A percentile compares a stretch with the other conserved stretches of the same genome.
Conservation (phyloP, 2,329 filamentous ascomycete species). For the Beauveria varroae region DNA sequence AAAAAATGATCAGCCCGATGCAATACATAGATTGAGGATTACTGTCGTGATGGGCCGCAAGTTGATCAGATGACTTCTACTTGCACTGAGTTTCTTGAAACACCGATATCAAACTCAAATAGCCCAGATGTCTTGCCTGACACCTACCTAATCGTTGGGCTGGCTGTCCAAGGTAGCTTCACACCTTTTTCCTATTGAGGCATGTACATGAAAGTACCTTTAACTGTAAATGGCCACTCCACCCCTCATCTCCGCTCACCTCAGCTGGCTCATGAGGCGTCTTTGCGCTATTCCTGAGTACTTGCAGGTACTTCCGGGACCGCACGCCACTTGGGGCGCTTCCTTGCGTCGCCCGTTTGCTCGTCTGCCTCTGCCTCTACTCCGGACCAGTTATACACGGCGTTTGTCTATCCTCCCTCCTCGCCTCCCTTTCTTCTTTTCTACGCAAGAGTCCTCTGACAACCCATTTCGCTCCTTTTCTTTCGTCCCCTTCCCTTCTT, state of each 20-base stretch:
- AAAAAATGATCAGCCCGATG: background rate
- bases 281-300: background rate
- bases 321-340: background rate
- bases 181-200: too few relatives aligned
- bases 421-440: background rate
- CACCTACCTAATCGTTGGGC: too few relatives aligned
- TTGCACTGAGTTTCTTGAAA: too few relatives aligned
- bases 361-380: background rate
- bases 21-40: too few relatives aligned
- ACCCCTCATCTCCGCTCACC: conserved; percentile 4
- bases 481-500: background rate
- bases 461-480: background rate
- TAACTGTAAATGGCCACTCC: background rate
- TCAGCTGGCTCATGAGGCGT: background rate
- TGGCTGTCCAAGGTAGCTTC: too few relatives aligned
- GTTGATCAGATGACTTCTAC: too few relatives aligned
- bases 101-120: too few relatives aligned
- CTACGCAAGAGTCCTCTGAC: conserved; percentile 1
- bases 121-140: too few relatives aligned
- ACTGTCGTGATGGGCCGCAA: too few relatives aligned
- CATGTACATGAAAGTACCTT: too few relatives aligned
- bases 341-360: background rate
- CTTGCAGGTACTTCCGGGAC: background rate
- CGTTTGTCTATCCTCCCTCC: background rate
- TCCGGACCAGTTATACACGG: background rate